These are phyloP conservation scores for Coniochaeta sp. DNA, from an alignment of 2,329 filamentous ascomycete genomes.

Conservation along the genomic window DNA sequence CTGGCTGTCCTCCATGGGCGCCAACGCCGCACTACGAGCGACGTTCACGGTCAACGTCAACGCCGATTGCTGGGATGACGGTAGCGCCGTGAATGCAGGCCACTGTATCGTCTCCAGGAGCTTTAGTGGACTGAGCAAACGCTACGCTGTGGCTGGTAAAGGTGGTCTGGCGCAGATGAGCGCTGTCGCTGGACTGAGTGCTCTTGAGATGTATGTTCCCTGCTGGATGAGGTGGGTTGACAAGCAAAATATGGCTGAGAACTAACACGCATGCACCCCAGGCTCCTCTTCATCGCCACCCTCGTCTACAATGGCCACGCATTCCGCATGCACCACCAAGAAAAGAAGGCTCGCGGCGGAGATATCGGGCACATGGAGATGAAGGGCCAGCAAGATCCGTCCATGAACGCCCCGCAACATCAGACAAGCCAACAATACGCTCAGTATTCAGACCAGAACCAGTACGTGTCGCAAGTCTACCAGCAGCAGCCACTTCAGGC, in stretches of 20 bases:
- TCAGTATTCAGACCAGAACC: conserved; percentile 14
- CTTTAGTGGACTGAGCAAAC: conserved; percentile 9
- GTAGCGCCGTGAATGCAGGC: conserved; percentile 17
- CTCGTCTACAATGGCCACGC: conserved; percentile 20
- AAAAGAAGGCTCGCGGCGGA: conserved; percentile 8
- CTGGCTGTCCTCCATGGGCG: conserved; percentile 24
- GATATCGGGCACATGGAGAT: conserved; percentile 20
- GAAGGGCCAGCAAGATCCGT: conserved; percentile 15
- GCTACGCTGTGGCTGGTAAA: conserved; percentile 12
- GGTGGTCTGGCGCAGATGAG: conserved; percentile 18
- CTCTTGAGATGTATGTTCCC: conserved; percentile 16
- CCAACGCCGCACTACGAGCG: conserved; percentile 20
- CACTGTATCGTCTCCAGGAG: conserved; percentile 14
- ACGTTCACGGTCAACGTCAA: conserved; percentile 14
- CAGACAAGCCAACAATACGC: conserved; percentile 5
- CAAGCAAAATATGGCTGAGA: too few species aligned
- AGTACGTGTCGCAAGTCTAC: conserved; percentile 11
- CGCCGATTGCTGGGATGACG: conserved; percentile 19
- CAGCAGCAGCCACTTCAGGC: conserved; percentile 4
- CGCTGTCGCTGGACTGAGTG: conserved; percentile 23
- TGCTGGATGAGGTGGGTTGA: too few species aligned
- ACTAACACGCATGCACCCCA: conserved; percentile 1
- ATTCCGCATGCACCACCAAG: conserved; percentile 18
- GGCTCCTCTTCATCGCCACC: conserved; percentile 16
- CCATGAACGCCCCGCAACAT: conserved; percentile 3